Percentiles rank a stretch among this genome's conserved stretches.
Evolutionary conservation across 352 stramenopile species (phyloP).

Genomic region (Phytophthora foliorum): DNA sequence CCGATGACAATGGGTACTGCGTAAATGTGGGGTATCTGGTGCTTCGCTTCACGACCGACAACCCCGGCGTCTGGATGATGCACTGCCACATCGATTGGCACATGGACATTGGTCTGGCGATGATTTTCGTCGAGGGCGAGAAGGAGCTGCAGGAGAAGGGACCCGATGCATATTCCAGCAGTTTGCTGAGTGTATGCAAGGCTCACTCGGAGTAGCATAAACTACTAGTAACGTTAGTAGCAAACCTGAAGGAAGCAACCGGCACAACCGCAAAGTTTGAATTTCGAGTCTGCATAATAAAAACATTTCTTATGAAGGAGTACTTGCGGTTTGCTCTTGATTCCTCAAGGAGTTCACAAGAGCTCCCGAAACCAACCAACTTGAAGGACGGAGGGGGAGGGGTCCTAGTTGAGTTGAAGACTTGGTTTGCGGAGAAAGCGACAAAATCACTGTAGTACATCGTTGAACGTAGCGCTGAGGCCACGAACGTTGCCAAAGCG

Average conservation of each 20-base stretch:
- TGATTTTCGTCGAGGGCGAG: slow-evolving; percentile 40
- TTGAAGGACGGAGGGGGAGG: too few relatives aligned
- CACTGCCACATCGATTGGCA: slow-evolving; percentile 50
- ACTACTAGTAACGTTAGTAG: too few relatives aligned
- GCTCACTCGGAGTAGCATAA: background rate
- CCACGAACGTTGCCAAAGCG: too few relatives aligned
- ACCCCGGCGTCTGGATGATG: slow-evolving; percentile 44
- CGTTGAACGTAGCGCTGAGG: too few relatives aligned
- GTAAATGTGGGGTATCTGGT: slow-evolving; percentile 31
- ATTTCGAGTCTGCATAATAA: background rate
- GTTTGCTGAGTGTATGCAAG: slow-evolving; percentile 37
- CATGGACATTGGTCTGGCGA: slow-evolving; percentile 41
- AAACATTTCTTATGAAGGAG: background rate
- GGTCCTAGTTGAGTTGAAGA: too few relatives aligned
- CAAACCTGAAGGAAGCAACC: background rate
- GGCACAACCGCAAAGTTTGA: too few relatives aligned
- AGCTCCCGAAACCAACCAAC: too few relatives aligned
- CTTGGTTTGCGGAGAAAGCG: too few relatives aligned
- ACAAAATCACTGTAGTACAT: too few relatives aligned
- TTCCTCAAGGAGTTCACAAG: too few relatives aligned
- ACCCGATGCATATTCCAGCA: slow-evolving; percentile 16
- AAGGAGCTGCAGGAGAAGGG: slow-evolving; percentile 27
- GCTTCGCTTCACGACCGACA: slow-evolving; percentile 43
- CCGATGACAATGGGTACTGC: slow-evolving; percentile 20
- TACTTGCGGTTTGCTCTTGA: too few relatives aligned